Percentiles rank a stretch among this genome's conserved stretches.
phyloP scores from a whole-genome alignment of 163 green algal genomes.

The Prototheca wickerhamii region DNA sequence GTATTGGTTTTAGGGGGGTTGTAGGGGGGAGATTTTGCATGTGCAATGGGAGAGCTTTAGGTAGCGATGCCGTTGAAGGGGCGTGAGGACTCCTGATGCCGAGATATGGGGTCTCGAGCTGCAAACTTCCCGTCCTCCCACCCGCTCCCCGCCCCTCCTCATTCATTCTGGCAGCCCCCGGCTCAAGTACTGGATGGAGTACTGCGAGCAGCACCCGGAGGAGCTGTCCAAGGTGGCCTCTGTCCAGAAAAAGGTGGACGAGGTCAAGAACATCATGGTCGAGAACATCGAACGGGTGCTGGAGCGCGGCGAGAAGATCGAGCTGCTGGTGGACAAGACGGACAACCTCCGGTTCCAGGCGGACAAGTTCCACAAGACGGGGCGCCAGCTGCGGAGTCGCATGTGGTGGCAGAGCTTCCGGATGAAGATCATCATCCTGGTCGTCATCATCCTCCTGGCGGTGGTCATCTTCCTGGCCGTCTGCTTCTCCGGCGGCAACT shows the following conservation, averaged over 20 bases:
- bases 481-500: slow-evolving; percentile 64
- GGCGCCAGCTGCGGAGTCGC: slow-evolving; percentile 63
- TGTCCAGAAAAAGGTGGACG: slow-evolving; percentile 83
- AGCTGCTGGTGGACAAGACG: slow-evolving; percentile 96
- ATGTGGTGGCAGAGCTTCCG: slow-evolving; percentile 97
- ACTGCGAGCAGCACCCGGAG: slow-evolving; percentile 82
- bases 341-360: slow-evolving; percentile 81
- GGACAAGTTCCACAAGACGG: slow-evolving; percentile 72
- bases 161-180: slow-evolving; percentile 28
- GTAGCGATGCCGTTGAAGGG: not conserved
- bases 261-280: slow-evolving; percentile 96
- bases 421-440: slow-evolving; percentile 72
- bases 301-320: slow-evolving; percentile 93
- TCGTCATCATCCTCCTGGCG: slow-evolving; percentile 51
- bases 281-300: slow-evolving; percentile 97
- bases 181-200: slow-evolving; percentile 93
- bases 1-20: not conserved
- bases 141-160: too few relatives aligned
- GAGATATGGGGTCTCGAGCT: too few relatives aligned
- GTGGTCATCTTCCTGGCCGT: slow-evolving; percentile 75
- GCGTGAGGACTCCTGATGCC: slow-evolving; percentile 24
- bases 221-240: slow-evolving; percentile 79
- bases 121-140: too few relatives aligned
- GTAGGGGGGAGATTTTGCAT: not conserved
- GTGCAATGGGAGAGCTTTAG: slow-evolving; percentile 5